Base-by-base conservation (phyloP, 108 stramenopile species). In the Pseudonitzschia multiseries region DNA sequence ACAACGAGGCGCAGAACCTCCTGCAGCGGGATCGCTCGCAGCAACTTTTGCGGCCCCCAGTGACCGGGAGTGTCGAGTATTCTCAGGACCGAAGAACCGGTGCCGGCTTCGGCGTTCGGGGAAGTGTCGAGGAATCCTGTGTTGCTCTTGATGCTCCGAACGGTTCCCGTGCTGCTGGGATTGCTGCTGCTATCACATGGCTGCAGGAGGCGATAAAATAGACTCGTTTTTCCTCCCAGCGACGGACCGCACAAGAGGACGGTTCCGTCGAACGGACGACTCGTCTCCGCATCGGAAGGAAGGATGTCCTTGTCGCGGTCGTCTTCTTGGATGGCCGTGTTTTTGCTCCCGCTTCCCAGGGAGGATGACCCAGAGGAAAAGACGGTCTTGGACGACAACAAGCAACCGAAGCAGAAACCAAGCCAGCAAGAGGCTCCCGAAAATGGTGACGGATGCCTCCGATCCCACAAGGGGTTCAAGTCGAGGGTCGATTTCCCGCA, bases 11-110 rank as follows among this genome's bases (percentile, higher is more conserved):
- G 77, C 32, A 59, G 26, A 0, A 66, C n/a, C 21, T 66, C 27
- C 9, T 8, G 24, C 32, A 63, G 42, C 54, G 63, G 43, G 43
- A 83, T 53, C 3, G 59, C 61, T 2, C 52, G 12, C 31, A 71
- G 20, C 15, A 66, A n/a, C 31, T 79, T 71, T 29, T 59, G 52
- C 3, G 77, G 56, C 10, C 69, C 51, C 71, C 71, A 72, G 79
- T 89, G 84, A 18, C 93, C 93, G 17, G 93, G 93, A 63, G 81
- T 87, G 69, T 93, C 93, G 52, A 93, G 69, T 52, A 84, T 72
- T 14, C 88, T 74, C 69, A 83, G 76, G 33, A 62, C 57, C 6
- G 40, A 57, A 14, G 36, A 27, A 48, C 14, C 31, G 14, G 13
- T 15, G 36, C 14, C 54, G 40, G 29, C 12, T 42, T 48, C 36